Base-by-base conservation (phyloP, 2,329 filamentous ascomycete species). In the Dactylellina parvicollis region DNA sequence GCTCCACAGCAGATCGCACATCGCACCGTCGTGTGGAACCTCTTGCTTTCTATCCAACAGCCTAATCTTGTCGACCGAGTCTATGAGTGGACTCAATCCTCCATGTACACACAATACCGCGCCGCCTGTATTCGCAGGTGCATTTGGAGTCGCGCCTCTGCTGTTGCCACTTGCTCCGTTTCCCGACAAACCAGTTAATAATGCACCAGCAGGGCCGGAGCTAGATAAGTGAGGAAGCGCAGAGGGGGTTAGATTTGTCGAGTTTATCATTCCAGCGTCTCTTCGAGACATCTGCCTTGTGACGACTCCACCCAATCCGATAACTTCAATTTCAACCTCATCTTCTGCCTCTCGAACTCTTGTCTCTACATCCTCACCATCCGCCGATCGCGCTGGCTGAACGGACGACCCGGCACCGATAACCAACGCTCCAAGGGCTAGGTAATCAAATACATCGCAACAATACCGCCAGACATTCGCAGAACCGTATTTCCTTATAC, bases 1-100 rank as follows among this genome's bases (percentile, higher is more conserved):
- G 0, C 92, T 97, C 95, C 95, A 99, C 1, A 99, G 86, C 0
- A 99, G 85, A 81, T 99, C 95, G 82, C 95, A 99, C 95, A 99
- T 99, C 79, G 95, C 92, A 64, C 95, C 95, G 83, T 99, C 95
- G 79, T 99, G 95, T 0, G 95, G 95, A 0, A 99, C 95, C 82
- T 99, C 95, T 82, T 99, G 95, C 81, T 98, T 98, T 75, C 94
- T 89, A 80, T 99, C 96, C 20, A 99, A 87, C 12, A 98, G 85
- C 20, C 95, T 87, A 80, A 99, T 99, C 82, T 96, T 96, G 80
- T 99, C 94, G 49, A 99, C 90, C 22, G 88, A 92, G 80, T 98
- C 93, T 71, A 99, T 91, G 9, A 97, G 84, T 0, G 95, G 95
- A 20, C 90, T 95, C 5, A 99, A 84, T 1, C 95, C 95, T 66